Percentiles rank a stretch among this genome's conserved stretches.
These are phyloP conservation scores for Talaromyces albobiverticillius DNA, from an alignment of 2,329 filamentous ascomycete species.

Conservation along the genomic window DNA sequence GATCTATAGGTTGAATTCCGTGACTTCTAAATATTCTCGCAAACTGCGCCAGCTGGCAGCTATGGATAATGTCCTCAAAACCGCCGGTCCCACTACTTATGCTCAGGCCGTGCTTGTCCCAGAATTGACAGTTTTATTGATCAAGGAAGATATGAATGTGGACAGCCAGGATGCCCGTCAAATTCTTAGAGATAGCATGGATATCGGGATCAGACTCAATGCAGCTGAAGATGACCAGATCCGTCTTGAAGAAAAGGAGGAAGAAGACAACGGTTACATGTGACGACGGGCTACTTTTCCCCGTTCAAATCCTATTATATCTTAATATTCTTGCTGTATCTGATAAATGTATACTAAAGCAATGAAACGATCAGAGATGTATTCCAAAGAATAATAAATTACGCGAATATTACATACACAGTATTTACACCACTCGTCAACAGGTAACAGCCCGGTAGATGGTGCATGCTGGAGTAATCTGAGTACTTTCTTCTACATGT, in stretches of 20 bases:
- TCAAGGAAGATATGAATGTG: conserved; percentile 59
- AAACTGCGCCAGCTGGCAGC: conserved; percentile 61
- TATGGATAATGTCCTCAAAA: conserved; percentile 64
- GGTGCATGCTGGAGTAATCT: too few relatives aligned
- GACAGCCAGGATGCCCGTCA: conserved; percentile 43
- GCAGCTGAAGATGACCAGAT: conserved; percentile 61
- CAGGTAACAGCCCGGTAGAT: too few relatives aligned
- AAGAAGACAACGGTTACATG: neutral
- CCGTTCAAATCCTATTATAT: neutral
- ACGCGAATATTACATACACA: too few relatives aligned
- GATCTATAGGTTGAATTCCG: conserved; percentile 49
- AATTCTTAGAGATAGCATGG: conserved; percentile 65
- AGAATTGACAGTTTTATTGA: conserved; percentile 57
- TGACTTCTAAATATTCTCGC: conserved; percentile 60
- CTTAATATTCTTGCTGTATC: neutral
- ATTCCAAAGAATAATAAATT: too few relatives aligned
- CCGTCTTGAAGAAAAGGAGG: conserved; percentile 16
- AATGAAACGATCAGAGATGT: too few relatives aligned
- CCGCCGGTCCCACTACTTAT: conserved; percentile 64
- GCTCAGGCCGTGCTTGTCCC: conserved; percentile 75
- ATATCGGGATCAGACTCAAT: conserved; percentile 65
- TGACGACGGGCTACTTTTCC: neutral
- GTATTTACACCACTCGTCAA: too few relatives aligned
- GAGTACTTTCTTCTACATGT: too few relatives aligned
- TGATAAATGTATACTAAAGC: neutral